Base-by-base conservation (phyloP, 2,329 filamentous ascomycete species). In the Verticillium longisporum region DNA sequence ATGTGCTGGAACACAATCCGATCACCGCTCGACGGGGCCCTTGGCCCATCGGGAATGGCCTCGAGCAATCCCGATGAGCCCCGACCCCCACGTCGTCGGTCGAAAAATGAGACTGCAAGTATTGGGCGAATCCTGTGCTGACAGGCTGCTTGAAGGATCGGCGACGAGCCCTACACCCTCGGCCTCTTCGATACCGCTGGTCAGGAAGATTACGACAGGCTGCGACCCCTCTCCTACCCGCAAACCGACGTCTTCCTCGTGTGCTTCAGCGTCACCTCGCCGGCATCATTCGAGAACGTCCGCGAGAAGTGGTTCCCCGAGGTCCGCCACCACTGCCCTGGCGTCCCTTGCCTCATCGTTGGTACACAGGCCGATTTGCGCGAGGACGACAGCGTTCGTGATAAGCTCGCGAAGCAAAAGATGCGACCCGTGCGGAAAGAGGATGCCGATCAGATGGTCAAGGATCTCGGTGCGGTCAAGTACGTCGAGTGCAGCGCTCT, bases 291-390 rank as follows among this genome's bases (percentile, higher is more conserved):
- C 76, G 95, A 99, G 76, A 99, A 99, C 89, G 95, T 98, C 58
- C 88, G 93, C 71, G 94, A 97, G 83, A 97, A 97, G 78, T 97
- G 93, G 94, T 97, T 97, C 71, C 95, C 95, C 55, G 95, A 99
- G 78, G 95, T 99, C 54, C 93, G 96, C 75, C 95, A 99, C 78
- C 95, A 99, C 79, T 99, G 95, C 75, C 95, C 95, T 18, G 95
- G 95, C 66, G 95, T 99, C 41, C 95, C 95, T 59, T 98, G 95
- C 83, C 83, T 99, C 66, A 97, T 99, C 68, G 95, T 99, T 64
- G 95, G 95, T 70, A 99, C 95, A 31, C 95, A 99, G 79, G 93
- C 94, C 65, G 95, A 99, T 87, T 82, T 99, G 77, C 84, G 95
- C 72, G 92, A 98, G 66, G 95, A 98, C 70, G 80, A 86, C 1